Base-by-base conservation (phyloP, 371 early-diverging fungal species). In the Synchytrium microbalum region DNA sequence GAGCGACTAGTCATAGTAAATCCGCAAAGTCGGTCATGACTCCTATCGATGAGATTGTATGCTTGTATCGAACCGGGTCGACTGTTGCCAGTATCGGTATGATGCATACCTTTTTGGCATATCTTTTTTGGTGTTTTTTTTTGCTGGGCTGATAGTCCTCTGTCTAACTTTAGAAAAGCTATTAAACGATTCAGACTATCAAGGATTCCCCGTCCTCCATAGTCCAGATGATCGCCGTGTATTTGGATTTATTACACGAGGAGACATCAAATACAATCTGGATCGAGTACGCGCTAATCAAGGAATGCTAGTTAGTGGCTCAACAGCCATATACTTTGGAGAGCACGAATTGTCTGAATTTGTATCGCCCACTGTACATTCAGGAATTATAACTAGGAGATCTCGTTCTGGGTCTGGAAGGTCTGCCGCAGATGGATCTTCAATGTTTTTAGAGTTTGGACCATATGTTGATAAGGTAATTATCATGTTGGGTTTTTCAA, bases 281-380 rank as follows among this genome's bases (percentile, higher is more conserved):
- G 30, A 29, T 8, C 63, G 58, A 62, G 63, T 19, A 62, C 5
- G 19, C 5, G 31, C 38, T 54, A 29, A 19, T 16, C 58, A 29
- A 26, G 26, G 25, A n/a, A 60, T 26, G 38, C 46, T 26, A 46
- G 58, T 70, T 31, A 23, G 25, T 1, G 54, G 59, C 2, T 26
- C 58, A 25, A 59, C 66, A 2, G 32, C 66, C 0, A 66, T 70
- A 14, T 69, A 62, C 52, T 68, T 70, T 55, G 71, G 67, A 31
- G 59, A 61, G 24, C 25, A 10, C 19, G 63, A 61, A 26, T 52
- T 1, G 46, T 30, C 27, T 60, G 54, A 23, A 54, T 65, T n/a
- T 30, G 51, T 16, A 29, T 26, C 19, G 59, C 19, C 38, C 16
- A 26, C 26, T 26, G 62, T 33, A 24, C 65, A 5, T 52, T 24